Base-by-base conservation (phyloP, 768 basidiomycete genomes). In the Imleria badia region DNA sequence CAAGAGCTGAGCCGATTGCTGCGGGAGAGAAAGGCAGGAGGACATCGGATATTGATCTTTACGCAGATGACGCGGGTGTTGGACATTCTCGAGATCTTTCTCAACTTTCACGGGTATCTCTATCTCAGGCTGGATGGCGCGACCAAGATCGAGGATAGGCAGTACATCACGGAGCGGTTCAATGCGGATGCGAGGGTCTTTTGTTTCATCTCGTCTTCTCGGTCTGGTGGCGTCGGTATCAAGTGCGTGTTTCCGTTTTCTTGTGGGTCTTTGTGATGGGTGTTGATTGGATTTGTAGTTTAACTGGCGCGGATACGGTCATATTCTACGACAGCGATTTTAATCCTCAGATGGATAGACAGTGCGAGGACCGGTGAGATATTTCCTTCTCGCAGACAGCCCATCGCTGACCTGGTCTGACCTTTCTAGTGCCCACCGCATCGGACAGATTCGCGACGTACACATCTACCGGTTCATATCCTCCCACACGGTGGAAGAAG, bases 311-410 rank as follows among this genome's bases (percentile, higher is more conserved):
- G 19, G 94, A 96, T 66, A 98, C 97, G 0, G 96, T 99, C 63
- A 83, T 99, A 51, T 95, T 99, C 71, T 98, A 96, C 66, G 96
- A 98, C 66, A 92, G 91, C 56, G 94, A 97, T 70, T 97, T 96
- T 77, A 94, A 93, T 63, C 95, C 95, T 1, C 95, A 97, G 69
- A 97, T 96, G 91, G 96, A 99, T 69, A 78, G 89, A 42, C 96
- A 99, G 67, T 98, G 97, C 62, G 92, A 95, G 72, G 96, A 98
- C 72, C 80, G 89, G 86, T 87, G 66, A 57, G 81, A 62, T n/a
- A 5, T 40, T 23, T 38, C 19, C 14, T 40, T 35, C 31, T 1
- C 11, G 15, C 31, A 36, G n/a, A 3, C 9, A 14, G 15, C 4
- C 30, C n/a, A 29, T 40, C 35, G 41, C 34, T 58, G 48, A 64